Evolutionary conservation across 2,329 filamentous ascomycete species (phyloP).

Genomic region (Cordyceps cateniannulata): DNA sequence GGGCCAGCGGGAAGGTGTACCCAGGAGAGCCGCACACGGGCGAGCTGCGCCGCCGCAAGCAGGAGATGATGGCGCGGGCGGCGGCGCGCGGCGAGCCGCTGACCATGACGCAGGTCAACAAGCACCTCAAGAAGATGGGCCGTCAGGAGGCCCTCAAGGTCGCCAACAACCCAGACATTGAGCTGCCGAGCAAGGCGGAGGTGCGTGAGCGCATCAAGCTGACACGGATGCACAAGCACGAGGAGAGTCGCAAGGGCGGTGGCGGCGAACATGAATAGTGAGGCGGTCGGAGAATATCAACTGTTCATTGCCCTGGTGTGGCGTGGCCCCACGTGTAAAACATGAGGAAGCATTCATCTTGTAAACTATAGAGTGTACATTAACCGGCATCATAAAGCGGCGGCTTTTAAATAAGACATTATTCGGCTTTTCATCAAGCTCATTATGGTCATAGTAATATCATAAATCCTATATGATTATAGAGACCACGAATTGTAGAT

Average conservation of each 20-base stretch:
- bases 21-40: constrained; percentile 48
- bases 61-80: constrained; percentile 31
- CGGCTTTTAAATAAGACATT: background rate
- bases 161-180: constrained; percentile 35
- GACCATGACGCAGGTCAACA: constrained; percentile 22
- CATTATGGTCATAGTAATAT: background rate
- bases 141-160: constrained; percentile 22
- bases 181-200: constrained; percentile 31
- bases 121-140: constrained; percentile 22
- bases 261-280: background rate
- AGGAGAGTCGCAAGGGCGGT: background rate
- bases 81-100: constrained; percentile 23
- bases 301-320: background rate
- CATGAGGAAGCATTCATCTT: background rate
- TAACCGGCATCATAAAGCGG: constrained; percentile 1
- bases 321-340: background rate
- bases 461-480: too few relatives aligned
- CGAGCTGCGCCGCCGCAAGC: constrained; percentile 36
- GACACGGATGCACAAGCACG: background rate
- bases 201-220: constrained; percentile 20
- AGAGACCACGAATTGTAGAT: too few relatives aligned
- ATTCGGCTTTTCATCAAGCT: background rate
- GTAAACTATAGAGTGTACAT: constrained; percentile 12
- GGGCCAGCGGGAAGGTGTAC: constrained; percentile 41
- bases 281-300: background rate